phyloP scores from a whole-genome alignment of 2,329 filamentous ascomycete species.

The Epichloe elymi region DNA sequence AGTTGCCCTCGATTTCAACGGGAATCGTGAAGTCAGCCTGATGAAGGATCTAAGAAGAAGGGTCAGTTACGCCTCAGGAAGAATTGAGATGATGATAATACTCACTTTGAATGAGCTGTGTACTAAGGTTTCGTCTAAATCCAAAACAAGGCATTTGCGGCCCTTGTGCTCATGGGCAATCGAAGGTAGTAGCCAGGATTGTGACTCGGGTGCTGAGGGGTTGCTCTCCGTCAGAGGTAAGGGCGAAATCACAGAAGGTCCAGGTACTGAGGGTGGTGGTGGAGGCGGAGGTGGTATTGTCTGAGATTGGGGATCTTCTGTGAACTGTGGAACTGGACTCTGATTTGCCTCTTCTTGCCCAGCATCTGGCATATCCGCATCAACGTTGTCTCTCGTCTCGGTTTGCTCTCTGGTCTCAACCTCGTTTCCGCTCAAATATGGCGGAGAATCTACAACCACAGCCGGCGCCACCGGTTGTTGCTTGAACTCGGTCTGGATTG shows the following conservation, averaged over 20 bases:
- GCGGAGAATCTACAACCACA: slow-evolving; percentile 30
- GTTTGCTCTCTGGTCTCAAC: slow-evolving; percentile 15
- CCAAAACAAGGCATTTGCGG: slow-evolving; percentile 86
- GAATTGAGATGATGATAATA: not conserved
- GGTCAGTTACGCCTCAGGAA: slow-evolving; percentile 2
- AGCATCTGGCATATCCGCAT: slow-evolving; percentile 55
- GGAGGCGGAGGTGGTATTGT: slow-evolving; percentile 33
- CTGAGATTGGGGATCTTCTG: slow-evolving; percentile 20
- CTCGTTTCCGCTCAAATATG: slow-evolving; percentile 14
- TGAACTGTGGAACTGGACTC: slow-evolving; percentile 23
- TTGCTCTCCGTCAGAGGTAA: slow-evolving; percentile 28
- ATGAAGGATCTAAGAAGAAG: slow-evolving; percentile 61
- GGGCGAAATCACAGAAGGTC: slow-evolving; percentile 26
- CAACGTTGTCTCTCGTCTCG: slow-evolving; percentile 38
- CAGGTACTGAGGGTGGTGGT: slow-evolving; percentile 22
- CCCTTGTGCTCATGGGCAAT: slow-evolving; percentile 68
- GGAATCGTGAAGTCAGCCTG: slow-evolving; percentile 98
- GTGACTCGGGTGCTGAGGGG: slow-evolving; percentile 28
- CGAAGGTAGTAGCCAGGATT: slow-evolving; percentile 67
- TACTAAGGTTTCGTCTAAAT: slow-evolving; percentile 91
- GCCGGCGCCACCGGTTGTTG: slow-evolving; percentile 29
- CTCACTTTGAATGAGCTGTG: slow-evolving; percentile 91
- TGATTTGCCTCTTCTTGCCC: slow-evolving; percentile 39
- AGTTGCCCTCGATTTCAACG: slow-evolving; percentile 96
- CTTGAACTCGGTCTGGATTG: slow-evolving; percentile 33